These are phyloP conservation scores for Coprinellus micaceus DNA, from an alignment of 768 basidiomycete species.

Conservation along the genomic window DNA sequence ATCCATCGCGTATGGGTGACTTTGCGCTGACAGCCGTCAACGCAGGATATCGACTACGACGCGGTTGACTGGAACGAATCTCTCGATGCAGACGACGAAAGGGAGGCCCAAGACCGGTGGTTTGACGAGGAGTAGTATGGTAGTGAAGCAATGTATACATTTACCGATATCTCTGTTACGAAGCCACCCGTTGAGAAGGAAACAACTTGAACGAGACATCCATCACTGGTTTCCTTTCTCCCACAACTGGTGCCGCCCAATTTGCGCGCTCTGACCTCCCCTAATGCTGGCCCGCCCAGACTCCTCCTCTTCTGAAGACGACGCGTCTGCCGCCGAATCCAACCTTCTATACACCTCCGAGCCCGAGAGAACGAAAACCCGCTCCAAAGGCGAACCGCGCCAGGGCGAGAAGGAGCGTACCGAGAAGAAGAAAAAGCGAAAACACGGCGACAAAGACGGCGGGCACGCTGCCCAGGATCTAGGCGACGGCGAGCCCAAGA, in stretches of 20 bases:
- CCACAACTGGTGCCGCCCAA: background rate
- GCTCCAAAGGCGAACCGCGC: conserved; percentile 23
- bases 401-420: background rate
- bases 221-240: background rate
- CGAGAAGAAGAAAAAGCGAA: conserved; percentile 6
- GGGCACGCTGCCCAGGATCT: background rate
- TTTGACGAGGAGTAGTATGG: conserved; percentile 66
- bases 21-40: background rate
- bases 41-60: conserved; percentile 67
- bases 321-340: conserved; percentile 15
- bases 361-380: conserved; percentile 35
- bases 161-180: too few relatives aligned
- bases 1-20: background rate
- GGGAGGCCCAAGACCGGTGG: conserved; percentile 66
- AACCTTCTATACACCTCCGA: conserved; percentile 9
- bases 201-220: background rate
- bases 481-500: conserved; percentile 12
- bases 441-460: background rate
- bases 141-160: too few relatives aligned
- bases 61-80: conserved; percentile 72
- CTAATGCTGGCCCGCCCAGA: conserved; percentile 34
- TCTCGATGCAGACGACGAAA: conserved; percentile 56
- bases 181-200: too few relatives aligned
- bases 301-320: conserved; percentile 16
- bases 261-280: conserved; percentile 27